Conservation (phyloP, 2,329 filamentous ascomycete species). For the Ascochyta clinopodiicola region DNA sequence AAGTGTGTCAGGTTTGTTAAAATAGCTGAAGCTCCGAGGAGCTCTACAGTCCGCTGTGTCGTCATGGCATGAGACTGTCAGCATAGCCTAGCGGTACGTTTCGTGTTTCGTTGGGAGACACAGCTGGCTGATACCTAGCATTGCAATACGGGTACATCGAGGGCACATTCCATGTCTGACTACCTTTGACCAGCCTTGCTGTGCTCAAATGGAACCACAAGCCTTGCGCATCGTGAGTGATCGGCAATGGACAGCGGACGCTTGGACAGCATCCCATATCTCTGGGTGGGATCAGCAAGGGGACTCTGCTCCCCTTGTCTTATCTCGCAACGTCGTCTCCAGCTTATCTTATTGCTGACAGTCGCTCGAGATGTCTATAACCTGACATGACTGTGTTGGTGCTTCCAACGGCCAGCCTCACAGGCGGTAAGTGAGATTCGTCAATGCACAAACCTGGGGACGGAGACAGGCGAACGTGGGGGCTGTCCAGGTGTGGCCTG, state of each 20-base stretch:
- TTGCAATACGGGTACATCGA: background rate
- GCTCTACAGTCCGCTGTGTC: background rate
- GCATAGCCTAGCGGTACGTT: background rate
- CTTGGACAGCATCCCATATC: slow-evolving; percentile 4
- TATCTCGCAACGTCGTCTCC: background rate
- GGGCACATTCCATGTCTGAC: background rate
- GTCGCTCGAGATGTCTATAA: background rate
- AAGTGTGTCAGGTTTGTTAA: background rate
- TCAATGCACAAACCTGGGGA: slow-evolving; percentile 14
- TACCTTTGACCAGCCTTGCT: background rate
- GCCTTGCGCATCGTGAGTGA: slow-evolving; percentile 2
- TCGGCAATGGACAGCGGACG: slow-evolving; percentile 5
- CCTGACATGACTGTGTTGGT: slow-evolving; percentile 2
- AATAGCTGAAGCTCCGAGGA: slow-evolving; percentile 5
- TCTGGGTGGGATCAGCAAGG: slow-evolving; percentile 12
- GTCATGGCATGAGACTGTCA: background rate
- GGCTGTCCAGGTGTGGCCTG: slow-evolving; percentile 3
- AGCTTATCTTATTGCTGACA: background rate
- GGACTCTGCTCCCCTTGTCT: background rate
- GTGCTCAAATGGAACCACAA: background rate
- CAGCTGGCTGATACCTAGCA: background rate
- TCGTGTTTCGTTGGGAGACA: background rate
- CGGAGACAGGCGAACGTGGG: slow-evolving; percentile 20
- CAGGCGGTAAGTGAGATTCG: slow-evolving; percentile 10
- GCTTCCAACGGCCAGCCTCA: slow-evolving; percentile 1